Percentiles rank a stretch among this genome's conserved stretches.
Evolutionary conservation across 805 yeast species (phyloP).

Genomic region (Yarrowia yakushimensis): DNA sequence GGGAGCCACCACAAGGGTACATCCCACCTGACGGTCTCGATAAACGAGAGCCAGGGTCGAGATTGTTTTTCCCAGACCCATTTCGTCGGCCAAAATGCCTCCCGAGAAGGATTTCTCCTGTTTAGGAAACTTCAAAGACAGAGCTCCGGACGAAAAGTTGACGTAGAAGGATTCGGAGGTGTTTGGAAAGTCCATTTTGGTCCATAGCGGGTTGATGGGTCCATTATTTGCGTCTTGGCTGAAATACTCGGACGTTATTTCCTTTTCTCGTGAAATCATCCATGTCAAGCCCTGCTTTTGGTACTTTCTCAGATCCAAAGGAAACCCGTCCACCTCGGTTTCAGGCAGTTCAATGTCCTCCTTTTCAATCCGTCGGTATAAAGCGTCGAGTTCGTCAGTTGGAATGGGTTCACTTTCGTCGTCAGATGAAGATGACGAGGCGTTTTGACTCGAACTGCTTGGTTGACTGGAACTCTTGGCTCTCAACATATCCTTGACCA

Average conservation of each 20-base stretch:
- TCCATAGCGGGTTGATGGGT: conserved; percentile 82
- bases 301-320: conserved; percentile 61
- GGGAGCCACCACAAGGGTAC: conserved; percentile 81
- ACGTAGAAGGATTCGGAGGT: conserved; percentile 53
- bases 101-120: conserved; percentile 62
- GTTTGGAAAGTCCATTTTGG: conserved; percentile 68
- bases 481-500: conserved; percentile 17
- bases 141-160: conserved; percentile 75
- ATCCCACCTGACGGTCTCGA: conserved; percentile 44
- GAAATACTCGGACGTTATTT: conserved; percentile 34
- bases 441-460: conserved; percentile 28
- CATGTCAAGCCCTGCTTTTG: conserved; percentile 84
- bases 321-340: conserved; percentile 54
- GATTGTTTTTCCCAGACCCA: conserved; percentile 94
- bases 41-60: conserved; percentile 73
- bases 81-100: conserved; percentile 91
- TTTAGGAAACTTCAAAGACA: conserved; percentile 64
- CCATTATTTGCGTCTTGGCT: conserved; percentile 50
- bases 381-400: conserved; percentile 68
- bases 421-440: conserved; percentile 33
- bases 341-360: conserved; percentile 61
- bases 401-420: conserved; percentile 47
- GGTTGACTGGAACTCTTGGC: conserved; percentile 26
- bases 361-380: conserved; percentile 70
- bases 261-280: conserved; percentile 76